Base-by-base conservation (phyloP, 2,329 filamentous ascomycete species). In the Pestalotiopsis sp. region DNA sequence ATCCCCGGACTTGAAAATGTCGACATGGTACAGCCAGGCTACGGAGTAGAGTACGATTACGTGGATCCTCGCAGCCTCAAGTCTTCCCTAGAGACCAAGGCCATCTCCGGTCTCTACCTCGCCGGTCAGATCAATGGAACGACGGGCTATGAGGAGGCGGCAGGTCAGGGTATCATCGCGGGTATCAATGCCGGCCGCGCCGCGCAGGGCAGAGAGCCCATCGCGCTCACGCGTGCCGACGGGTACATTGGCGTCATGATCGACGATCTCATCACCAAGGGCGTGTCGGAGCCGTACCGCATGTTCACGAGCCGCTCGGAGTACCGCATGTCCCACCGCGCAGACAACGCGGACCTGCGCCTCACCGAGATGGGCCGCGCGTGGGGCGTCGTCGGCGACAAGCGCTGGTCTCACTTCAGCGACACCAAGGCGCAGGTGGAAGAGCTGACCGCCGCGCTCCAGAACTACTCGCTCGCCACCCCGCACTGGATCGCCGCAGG, bases 231-330 rank as follows among this genome's bases (percentile, higher is more conserved):
- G 7, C 88, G 96, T 72, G 91, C 92, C 1, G 95, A 99, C 79
- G 94, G 94, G 13, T 99, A 98, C 80, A 98, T 99, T 76, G 96
- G 96, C 73, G 92, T 99, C 82, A 97, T 99, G 94, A 95, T 99
- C 75, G 96, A 99, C 80, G 96, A 99, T 78, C 89, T 99, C 49
- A 91, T 97, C 77, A 98, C 95, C 25, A 98, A 98, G 81, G 96
- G 96, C 62, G 96, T 99, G 38, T 95, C 93, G 2, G 96, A 99
- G 78, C 96, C 96, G 1, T 99, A 99, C 81, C 90, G 96, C 73
- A 98, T 99, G 95, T 99, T 99, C 83, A 99, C 96, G 2, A 93
- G 93, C 5, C 90, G 96, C 72, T 97, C 93, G 82, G 96, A 99
- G 82, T 99, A 97, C 81, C 93, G 96, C 71, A 95, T 99, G 87